These are phyloP conservation scores for Plasmodium billcollinsi DNA, from an alignment of 169 alveolate species.

Conservation along the genomic window DNA sequence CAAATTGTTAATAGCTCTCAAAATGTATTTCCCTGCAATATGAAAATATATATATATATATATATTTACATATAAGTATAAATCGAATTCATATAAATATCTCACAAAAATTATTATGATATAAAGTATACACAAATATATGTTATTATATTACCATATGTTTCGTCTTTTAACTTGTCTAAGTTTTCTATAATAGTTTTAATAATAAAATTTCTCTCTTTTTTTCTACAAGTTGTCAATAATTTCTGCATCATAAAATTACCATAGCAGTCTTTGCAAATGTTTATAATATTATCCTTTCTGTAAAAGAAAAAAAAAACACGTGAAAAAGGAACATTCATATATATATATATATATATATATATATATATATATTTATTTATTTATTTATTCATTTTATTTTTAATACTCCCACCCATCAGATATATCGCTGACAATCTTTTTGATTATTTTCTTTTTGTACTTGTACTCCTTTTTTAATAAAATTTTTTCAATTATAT, in stretches of 20 bases:
- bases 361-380: background rate
- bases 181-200: conserved; percentile 37
- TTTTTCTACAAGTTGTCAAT: conserved; percentile 39
- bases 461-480: conserved; percentile 62
- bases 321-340: background rate
- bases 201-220: conserved; percentile 35
- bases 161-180: conserved; percentile 58
- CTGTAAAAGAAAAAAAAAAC: conserved; percentile 9
- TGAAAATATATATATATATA: background rate
- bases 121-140: background rate
- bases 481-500: conserved; percentile 64
- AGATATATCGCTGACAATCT: conserved; percentile 44
- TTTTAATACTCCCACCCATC: conserved; percentile 28
- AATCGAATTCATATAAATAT: background rate
- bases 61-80: background rate
- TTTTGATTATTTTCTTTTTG: conserved; percentile 65
- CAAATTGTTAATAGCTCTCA: conserved; percentile 68
- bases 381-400: background rate
- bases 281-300: conserved; percentile 53
- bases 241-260: conserved; percentile 73
- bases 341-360: background rate
- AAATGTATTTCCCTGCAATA: conserved; percentile 51
- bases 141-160: conserved; percentile 33
- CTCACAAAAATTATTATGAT: background rate
- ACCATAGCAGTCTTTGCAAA: conserved; percentile 76